Evolutionary conservation across 805 yeast species (phyloP), one percentile per base, ranked within the genome.

Genomic region (Kluyveromyces starmeri): DNA sequence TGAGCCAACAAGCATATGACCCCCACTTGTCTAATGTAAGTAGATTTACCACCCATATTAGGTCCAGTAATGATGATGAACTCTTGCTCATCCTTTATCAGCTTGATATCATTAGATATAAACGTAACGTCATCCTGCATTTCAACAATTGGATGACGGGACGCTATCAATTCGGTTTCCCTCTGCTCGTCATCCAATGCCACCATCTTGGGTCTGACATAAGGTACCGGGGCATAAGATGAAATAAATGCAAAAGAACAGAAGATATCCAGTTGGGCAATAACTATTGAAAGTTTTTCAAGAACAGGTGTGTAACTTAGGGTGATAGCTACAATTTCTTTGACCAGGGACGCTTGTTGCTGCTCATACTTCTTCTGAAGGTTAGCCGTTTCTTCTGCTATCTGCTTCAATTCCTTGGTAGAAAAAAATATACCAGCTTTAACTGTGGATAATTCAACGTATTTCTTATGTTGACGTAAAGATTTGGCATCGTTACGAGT

Each of bases 41-140:
- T 88, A 0, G 95, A 85, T 56, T 88, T 88, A 53, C 96, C 96
- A 42, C 96, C 96, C 96, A 88, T 88, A 54, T 88, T 88, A 23
- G 96, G 96, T 21, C 96, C 96, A 0, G 96, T 88, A 17, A 92
- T 84, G 14, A 92, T 81, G 6, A 75, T 66, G 48, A 92, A 89
- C 39, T 83, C 86, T 10, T 73, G 64, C 4, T 58, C 54, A 11
- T 65, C 71, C 31, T 74, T 73, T 10, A 67, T 62, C 37, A 92
- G 63, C 8, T 64, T 58, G n/a, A 86, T 82, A 53, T 92, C 96
- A 56, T 92, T 92, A 3, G 96, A 75, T 41, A 92, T 89, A 50
- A 92, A 92, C n/a, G 74, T 70, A 35, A 88, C 65, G 42, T 84
- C 95, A 43, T 88, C 95, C 55, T 86, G 96, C 35, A 76, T 83